Conservation (phyloP, 352 stramenopile species). For the Albugo laibachii region DNA sequence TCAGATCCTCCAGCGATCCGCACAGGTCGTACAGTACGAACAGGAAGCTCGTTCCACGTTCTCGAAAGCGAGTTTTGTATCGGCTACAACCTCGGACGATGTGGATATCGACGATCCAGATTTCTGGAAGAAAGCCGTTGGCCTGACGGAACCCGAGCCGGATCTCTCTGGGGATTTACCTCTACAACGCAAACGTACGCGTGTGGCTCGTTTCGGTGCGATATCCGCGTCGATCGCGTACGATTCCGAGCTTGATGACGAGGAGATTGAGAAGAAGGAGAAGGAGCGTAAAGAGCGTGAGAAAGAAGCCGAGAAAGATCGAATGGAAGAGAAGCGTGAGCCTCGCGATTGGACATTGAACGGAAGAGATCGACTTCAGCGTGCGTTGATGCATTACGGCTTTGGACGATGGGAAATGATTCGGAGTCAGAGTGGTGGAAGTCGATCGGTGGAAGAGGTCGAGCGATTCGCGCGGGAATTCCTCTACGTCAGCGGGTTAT, state of each 20-base stretch:
- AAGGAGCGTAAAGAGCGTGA: slow-evolving; percentile 23
- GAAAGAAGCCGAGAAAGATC: slow-evolving; percentile 29
- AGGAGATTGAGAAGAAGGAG: slow-evolving; percentile 17
- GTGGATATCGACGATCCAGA: slow-evolving; percentile 97
- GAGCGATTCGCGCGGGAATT: slow-evolving; percentile 71
- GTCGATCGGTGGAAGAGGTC: slow-evolving; percentile 62
- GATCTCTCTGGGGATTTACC: slow-evolving; percentile 23
- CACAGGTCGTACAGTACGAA: slow-evolving; percentile 71
- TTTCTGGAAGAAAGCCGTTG: slow-evolving; percentile 99
- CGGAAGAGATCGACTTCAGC: slow-evolving; percentile 59
- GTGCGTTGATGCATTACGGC: slow-evolving; percentile 75
- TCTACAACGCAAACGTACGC: slow-evolving; percentile 70
- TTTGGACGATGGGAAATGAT: slow-evolving; percentile 79
- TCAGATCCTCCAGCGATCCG: slow-evolving; percentile 85
- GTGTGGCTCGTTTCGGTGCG: slow-evolving; percentile 61
- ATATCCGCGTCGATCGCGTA: slow-evolving; percentile 12
- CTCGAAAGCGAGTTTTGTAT: slow-evolving; percentile 86
- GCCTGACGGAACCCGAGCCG: slow-evolving; percentile 51
- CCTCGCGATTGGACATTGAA: slow-evolving; percentile 76
- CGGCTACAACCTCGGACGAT: slow-evolving; percentile 75
- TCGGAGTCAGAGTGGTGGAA: slow-evolving; percentile 71
- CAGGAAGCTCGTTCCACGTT: slow-evolving; percentile 75
- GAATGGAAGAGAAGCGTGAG: slow-evolving; percentile 37
- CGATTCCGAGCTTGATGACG: slow-evolving; percentile 48
- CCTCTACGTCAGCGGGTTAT: slow-evolving; percentile 66